Conservation (phyloP, 2,329 filamentous ascomycete genomes). For the Mycosphaerella sp. region DNA sequence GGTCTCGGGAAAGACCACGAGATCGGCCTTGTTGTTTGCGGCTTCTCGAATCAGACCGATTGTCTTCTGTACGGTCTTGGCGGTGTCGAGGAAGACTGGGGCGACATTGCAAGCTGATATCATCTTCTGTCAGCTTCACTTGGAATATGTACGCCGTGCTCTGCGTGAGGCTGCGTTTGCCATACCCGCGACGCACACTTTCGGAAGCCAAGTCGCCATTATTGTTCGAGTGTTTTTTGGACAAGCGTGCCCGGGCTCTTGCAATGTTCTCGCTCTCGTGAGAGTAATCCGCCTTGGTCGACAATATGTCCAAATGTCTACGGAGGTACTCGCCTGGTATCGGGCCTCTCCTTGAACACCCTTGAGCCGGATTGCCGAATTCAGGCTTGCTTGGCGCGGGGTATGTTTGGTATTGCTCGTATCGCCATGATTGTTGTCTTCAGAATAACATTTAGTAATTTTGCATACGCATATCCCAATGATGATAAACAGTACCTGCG, state of each 20-base stretch:
- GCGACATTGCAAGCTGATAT: constrained; percentile 28
- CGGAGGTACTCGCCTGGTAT: background rate
- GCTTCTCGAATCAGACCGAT: constrained; percentile 43
- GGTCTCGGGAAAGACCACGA: constrained; percentile 51
- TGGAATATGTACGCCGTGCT: background rate
- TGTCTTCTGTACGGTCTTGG: constrained; percentile 43
- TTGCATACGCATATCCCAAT: background rate
- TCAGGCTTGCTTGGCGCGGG: constrained; percentile 9
- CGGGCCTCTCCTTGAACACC: background rate
- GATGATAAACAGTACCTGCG: background rate
- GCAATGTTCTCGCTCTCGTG: background rate
- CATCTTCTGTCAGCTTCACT: background rate
- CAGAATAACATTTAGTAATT: no score
- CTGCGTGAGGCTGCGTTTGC: background rate
- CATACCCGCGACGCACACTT: constrained; percentile 24
- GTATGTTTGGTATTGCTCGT: background rate
- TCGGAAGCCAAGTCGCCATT: constrained; percentile 23
- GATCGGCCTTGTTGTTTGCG: constrained; percentile 39
- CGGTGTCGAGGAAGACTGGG: constrained; percentile 45
- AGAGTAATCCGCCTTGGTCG: background rate
- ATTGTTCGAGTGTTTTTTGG: background rate
- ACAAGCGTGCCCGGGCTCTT: background rate
- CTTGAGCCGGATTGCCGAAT: background rate
- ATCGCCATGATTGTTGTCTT: no score
- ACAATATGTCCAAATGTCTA: background rate